Evolutionary conservation across 306 rosid species (phyloP), one percentile per base, ranked within the genome.

Genomic region (Cercis canadensis): DNA sequence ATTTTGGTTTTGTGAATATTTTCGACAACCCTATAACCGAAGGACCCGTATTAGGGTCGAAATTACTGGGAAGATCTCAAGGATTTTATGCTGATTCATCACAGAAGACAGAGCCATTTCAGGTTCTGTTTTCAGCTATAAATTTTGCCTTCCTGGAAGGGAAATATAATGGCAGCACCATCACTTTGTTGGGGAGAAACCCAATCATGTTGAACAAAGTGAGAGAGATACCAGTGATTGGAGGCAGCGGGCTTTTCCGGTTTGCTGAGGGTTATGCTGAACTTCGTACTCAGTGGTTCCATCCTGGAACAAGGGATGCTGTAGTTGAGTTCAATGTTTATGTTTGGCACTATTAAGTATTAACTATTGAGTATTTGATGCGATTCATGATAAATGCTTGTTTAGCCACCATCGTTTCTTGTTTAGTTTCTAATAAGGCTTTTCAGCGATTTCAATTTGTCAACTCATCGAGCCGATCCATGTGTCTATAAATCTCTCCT

Each of bases 231-330:
- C 72, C 76, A 1, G 47, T 77, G 21, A 21, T 70, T 15, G 73
- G 77, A 8, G 82, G 82, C 2, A 77, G 77, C 33, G 77, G 72
- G 17, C 29, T 63, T 12, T 77, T 70, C 41, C 33, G 82, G 44
- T 70, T 70, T 36, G 82, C 77, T 0, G 53, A 39, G 41, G 76
- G 81, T 0, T 62, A 62, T 37, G 70, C 71, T 5, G 1, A 4
- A 11, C 15, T 15, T 11, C n/a, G 4, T 24, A 47, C 53, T 12
- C 5, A 47, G 0, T 2, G 17, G 53, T 5, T 47, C 16, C 0
- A 10, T 10, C 53, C 11, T 4, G 2, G 4, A 12, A 47, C 53
- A 4, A 47, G 53, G 11, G 53, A 47, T 47, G 53, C 53, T 13
- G 5, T 47, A 9, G 53, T 47, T 12, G 53, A 47, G 53, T 47